These are phyloP conservation scores for Mycena rosella DNA, from an alignment of 768 basidiomycete genomes.

Conservation along the genomic window DNA sequence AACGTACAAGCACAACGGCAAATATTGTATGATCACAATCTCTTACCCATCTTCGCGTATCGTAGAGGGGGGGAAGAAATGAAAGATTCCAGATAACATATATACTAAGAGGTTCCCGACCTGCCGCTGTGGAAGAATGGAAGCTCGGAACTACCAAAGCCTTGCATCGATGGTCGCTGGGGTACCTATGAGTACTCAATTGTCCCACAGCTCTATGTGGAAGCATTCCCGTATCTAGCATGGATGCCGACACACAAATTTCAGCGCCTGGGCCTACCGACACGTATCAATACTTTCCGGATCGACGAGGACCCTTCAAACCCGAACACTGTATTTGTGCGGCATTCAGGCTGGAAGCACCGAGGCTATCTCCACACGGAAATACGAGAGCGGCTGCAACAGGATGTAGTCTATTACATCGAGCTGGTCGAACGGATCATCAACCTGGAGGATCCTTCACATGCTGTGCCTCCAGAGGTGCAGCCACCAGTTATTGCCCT, in stretches of 20 bases:
- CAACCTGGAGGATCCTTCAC: neutral
- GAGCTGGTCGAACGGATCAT: neutral
- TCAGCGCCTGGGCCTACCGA: neutral
- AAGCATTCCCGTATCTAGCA: neutral
- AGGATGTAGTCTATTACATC: conserved; percentile 12
- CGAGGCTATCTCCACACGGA: neutral
- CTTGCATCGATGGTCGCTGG: conserved; percentile 3
- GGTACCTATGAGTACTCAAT: conserved; percentile 4
- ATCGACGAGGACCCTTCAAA: neutral
- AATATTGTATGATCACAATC: too few species aligned
- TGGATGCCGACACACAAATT: conserved; percentile 8
- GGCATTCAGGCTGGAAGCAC: neutral
- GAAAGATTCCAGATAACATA: too few species aligned
- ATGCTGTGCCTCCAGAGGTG: neutral
- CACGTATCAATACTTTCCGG: neutral
- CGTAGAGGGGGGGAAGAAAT: too few species aligned
- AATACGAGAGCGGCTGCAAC: neutral
- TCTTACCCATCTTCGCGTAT: too few species aligned
- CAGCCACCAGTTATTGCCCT: conserved; percentile 8
- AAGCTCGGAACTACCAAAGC: too few species aligned
- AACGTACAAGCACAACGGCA: too few species aligned
- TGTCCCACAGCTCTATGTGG: neutral
- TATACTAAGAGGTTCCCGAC: too few species aligned
- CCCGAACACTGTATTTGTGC: neutral
- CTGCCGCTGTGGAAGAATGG: too few species aligned